phyloP scores from a whole-genome alignment of 2,329 filamentous ascomycete species.

The Ceratocystis smalleyi region DNA sequence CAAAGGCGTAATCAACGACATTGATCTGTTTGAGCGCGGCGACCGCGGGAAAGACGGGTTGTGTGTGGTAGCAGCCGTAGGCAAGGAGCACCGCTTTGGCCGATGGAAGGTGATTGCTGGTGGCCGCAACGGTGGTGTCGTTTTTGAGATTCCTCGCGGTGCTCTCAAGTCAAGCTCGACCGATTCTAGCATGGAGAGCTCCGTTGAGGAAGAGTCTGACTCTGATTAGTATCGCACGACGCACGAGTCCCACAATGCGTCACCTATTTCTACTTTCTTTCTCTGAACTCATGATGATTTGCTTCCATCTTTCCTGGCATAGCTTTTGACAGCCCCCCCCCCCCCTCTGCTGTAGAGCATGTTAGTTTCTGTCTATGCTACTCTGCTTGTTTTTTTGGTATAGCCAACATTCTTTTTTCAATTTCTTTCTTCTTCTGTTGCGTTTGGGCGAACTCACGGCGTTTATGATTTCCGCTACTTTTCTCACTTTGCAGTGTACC shows the following conservation, averaged over 20 bases:
- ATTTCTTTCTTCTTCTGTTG: conserved; percentile 2
- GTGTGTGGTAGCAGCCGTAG: conserved; percentile 71
- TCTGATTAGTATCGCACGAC: conserved; percentile 16
- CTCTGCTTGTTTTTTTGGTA: neutral
- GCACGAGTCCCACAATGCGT: neutral
- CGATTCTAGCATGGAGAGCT: conserved; percentile 18
- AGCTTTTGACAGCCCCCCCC: neutral
- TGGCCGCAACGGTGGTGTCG: conserved; percentile 68
- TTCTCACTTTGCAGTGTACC: conserved; percentile 5
- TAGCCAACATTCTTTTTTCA: conserved; percentile 2
- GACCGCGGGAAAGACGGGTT: conserved; percentile 61
- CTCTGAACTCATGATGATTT: neutral
- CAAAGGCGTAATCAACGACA: conserved; percentile 72
- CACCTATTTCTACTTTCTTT: neutral
- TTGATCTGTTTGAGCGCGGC: conserved; percentile 73
- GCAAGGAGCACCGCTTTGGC: conserved; percentile 72
- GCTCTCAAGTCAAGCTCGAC: conserved; percentile 22
- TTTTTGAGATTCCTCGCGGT: conserved; percentile 58
- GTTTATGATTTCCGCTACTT: conserved; percentile 12
- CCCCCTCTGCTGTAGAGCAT: neutral
- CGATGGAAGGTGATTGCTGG: conserved; percentile 53
- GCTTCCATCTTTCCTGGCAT: neutral
- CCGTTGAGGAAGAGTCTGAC: conserved; percentile 23
- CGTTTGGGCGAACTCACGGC: conserved; percentile 13
- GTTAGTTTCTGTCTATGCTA: neutral